Conservation (phyloP, 306 rosid species). For the Pyrus betulifolia region DNA sequence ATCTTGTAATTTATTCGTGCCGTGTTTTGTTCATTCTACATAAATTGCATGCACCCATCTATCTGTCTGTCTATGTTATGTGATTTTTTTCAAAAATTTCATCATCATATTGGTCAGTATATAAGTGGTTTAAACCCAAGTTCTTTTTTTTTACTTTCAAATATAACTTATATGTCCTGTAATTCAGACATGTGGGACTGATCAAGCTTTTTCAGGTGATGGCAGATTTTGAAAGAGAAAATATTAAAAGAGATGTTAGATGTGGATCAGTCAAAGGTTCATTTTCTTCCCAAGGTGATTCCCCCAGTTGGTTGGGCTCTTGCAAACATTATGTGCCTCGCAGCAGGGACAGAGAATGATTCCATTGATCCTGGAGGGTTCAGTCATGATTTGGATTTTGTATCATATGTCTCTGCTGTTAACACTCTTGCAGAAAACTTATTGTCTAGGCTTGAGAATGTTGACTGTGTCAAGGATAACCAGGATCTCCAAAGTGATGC, state of each 20-base stretch:
- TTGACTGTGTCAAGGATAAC: conserved; percentile 37
- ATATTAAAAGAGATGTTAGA: conserved; percentile 53
- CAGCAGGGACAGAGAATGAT: conserved; percentile 45
- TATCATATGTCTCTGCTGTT: conserved; percentile 54
- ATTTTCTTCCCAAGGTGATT: conserved; percentile 39
- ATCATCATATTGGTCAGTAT: background rate
- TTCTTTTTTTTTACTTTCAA: background rate
- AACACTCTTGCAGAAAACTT: conserved; percentile 57
- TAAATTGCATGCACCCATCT: background rate
- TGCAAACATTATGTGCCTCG: conserved; percentile 64
- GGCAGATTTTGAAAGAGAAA: conserved; percentile 82
- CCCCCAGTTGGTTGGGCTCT: conserved; percentile 97
- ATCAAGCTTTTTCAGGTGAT: conserved; percentile 87
- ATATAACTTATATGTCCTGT: conserved; percentile 3
- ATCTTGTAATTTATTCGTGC: background rate
- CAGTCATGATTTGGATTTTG: conserved; percentile 56
- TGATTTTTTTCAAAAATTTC: background rate
- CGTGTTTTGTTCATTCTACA: background rate
- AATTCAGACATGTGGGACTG: conserved; percentile 61
- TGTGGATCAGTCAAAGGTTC: conserved; percentile 36
- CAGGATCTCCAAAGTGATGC: conserved; percentile 30
- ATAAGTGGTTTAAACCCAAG: conserved; percentile 3
- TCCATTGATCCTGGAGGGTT: conserved; percentile 45
- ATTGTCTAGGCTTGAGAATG: conserved; percentile 48
- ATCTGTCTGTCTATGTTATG: background rate